Evolutionary conservation across 2,329 filamentous ascomycete species (phyloP), one percentile per base, ranked within the genome.

Genomic region (Exophiala aquamarina): DNA sequence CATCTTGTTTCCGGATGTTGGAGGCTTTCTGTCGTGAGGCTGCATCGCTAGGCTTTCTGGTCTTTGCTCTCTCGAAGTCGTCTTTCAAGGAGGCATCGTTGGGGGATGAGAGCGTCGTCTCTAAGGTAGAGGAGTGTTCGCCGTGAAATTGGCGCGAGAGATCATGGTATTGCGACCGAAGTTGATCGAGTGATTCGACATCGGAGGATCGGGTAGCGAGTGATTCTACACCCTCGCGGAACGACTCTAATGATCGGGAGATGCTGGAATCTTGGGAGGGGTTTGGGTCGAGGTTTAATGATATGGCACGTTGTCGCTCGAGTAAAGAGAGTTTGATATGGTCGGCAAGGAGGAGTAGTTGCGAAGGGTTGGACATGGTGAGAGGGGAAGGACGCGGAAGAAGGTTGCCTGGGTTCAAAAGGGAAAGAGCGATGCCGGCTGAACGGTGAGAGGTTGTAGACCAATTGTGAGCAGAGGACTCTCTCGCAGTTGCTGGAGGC

Each of bases 311-410:
- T 71, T 95, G 86, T 49, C 92, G 84, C 73, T 97, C 93, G 19
- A 97, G 83, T 13, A 98, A 79, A 11, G 91, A 95, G 52, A 97
- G 82, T 71, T 97, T 96, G 76, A 97, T 88, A 70, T 97, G 92
- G 72, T 98, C 93, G 62, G 91, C 89, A 48, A 97, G 82, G 44
- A 97, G 85, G 66, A 91, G 89, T 58, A 97, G 84, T 69, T 96
- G 91, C 11, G 78, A 77, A 40, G 81, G 75, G 58, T 77, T 81
- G 50, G 74, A 65, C 70, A 74, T 75, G 20, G 62, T 65, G 60
- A 66, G 41, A 23, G 19, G 37, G 19, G 44, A 26, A 52, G 37
- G 21, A 31, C 6, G 23, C 23, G 11, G 11, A 26, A 26, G 23
- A 26, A 11, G 23, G 23, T 11, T 26, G 23, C 23, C 23, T 26